Conservation (phyloP, 2,329 filamentous ascomycete genomes). For the Stachybotrys echinatus region DNA sequence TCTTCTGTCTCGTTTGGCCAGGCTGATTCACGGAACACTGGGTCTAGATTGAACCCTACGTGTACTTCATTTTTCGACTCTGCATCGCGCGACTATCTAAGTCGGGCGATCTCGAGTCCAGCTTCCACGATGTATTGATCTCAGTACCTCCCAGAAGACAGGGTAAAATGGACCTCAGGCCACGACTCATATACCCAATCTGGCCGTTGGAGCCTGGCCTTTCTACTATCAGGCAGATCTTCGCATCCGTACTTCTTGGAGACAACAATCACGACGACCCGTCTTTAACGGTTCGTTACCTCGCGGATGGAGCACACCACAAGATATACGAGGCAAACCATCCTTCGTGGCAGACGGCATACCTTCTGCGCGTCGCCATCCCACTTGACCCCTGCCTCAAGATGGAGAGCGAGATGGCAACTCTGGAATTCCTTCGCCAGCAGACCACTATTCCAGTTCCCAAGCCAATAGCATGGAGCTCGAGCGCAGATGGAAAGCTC, state of each 20-base stretch:
- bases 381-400: not conserved
- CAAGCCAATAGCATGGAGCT: not conserved
- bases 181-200: not conserved
- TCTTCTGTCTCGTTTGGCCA: no score
- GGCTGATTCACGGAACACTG: no score
- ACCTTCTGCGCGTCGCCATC: not conserved
- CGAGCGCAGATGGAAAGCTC: not conserved
- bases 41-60: no score
- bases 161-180: not conserved
- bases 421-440: not conserved
- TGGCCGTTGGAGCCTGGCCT: not conserved
- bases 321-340: not conserved
- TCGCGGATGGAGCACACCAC: not conserved
- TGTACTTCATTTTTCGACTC: not conserved
- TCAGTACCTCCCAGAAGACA: not conserved
- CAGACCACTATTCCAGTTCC: not conserved
- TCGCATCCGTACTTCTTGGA: not conserved
- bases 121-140: not conserved
- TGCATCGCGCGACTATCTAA: not conserved
- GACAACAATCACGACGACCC: not conserved
- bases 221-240: not conserved
- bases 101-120: not conserved
- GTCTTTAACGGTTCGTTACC: not conserved
- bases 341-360: not conserved
- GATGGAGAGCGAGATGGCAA: not conserved